Evolutionary conservation across 805 yeast genomes (phyloP), one percentile per base, ranked within the genome.

Genomic region (Kodamaea kakaduensis): DNA sequence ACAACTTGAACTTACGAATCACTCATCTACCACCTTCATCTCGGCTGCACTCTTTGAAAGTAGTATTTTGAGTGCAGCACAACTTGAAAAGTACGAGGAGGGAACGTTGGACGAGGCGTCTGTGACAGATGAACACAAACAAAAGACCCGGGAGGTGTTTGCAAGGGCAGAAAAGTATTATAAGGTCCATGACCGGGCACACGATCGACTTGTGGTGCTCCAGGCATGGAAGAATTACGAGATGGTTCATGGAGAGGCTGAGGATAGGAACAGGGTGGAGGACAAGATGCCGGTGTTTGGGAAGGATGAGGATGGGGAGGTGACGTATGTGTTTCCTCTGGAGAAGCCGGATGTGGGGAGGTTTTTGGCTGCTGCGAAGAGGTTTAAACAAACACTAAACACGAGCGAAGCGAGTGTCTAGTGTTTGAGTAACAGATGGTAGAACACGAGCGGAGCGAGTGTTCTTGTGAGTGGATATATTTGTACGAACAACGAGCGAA

Each of bases 11-110:
- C 30, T 48, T 17, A 56, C 64, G 4, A 50, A 52, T 7, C 26
- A 35, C 14, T 49, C 63, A 3, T 60, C 71, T 3, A 54, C 61
- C 16, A 48, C 62, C 2, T 83, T 93, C 86, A 70, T 83, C 9
- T 67, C 78, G 17, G 71, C 67, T 48, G 95, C 95, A 2, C 57
- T 77, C 44, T 82, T 84, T 54, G 95, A 86, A 52, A 62, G 82
- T 2, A 64, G 80, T 1, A 69, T 79, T 1, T 87, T 87, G 6
- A 69, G 79, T 1, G 65, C 67, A 1, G 64, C 59, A 14, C 84
- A 79, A 43, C 46, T 50, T 30, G 32, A 29, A 13, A 31, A 26
- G 26, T 43, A 44, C 30, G 70, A 69, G 9, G 62, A 56, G 14
- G 72, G 67, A 24, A 21, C 25, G 3, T n/a, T 22, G 13, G 71